Conservation (phyloP, 2,329 filamentous ascomycete species). For the Decorospora gaudefroyi region DNA sequence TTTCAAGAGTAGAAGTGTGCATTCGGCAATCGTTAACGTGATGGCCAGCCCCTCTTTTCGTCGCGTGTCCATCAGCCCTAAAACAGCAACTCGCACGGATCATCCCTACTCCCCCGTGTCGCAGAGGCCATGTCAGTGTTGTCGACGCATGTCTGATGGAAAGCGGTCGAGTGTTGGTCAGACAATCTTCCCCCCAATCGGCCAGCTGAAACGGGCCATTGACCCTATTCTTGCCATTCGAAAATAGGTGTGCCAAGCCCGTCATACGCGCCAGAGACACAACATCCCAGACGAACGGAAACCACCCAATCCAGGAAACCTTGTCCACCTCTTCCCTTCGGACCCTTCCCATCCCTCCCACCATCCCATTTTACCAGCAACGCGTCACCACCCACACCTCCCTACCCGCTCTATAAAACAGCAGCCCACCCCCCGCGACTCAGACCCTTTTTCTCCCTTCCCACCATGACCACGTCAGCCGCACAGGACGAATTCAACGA, state of each 20-base stretch:
- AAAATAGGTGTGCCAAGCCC: constrained; percentile 27
- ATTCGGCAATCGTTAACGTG: neutral
- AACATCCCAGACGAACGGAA: constrained; percentile 11
- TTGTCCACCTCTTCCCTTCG: constrained; percentile 15
- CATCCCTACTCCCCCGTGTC: constrained; percentile 2
- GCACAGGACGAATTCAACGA: constrained; percentile 59
- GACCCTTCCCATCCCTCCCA: too few relatives aligned
- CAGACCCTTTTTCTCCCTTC: constrained; percentile 21
- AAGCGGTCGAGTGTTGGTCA: too few relatives aligned
- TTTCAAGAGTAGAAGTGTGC: constrained; percentile 24
- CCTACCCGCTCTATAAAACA: constrained; percentile 35
- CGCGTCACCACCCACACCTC: constrained; percentile 13
- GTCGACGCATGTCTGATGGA: too few relatives aligned
- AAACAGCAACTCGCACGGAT: constrained; percentile 8
- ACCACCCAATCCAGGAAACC: constrained; percentile 7
- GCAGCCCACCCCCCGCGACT: constrained; percentile 11
- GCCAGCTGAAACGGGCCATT: too few relatives aligned
- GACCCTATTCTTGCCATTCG: too few relatives aligned
- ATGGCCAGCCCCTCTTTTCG: neutral
- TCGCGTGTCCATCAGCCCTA: constrained; percentile 30
- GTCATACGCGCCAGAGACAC: constrained; percentile 5
- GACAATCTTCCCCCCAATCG: too few relatives aligned
- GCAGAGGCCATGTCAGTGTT: neutral
- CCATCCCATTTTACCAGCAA: constrained; percentile 7
- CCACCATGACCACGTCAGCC: constrained; percentile 50